phyloP scores from a whole-genome alignment of 106 monocot species.

The Apostasia shenzhenica region DNA sequence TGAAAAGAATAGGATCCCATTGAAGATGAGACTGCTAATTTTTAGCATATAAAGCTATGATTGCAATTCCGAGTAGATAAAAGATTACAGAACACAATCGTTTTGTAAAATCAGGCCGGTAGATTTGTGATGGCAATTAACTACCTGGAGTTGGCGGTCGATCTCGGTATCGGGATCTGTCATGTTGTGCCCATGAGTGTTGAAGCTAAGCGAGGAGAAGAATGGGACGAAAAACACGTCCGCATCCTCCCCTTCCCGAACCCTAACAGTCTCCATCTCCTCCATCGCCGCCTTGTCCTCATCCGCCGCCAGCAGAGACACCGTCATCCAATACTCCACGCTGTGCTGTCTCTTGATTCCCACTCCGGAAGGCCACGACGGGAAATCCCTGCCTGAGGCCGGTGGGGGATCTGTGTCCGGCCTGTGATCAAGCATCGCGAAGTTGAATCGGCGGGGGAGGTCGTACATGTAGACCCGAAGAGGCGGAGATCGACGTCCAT shows the following conservation, averaged over 20 bases:
- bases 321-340: slow-evolving; percentile 98
- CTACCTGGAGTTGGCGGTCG: slow-evolving; percentile 78
- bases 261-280: slow-evolving; percentile 63
- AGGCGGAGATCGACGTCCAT: slow-evolving; percentile 19
- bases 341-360: slow-evolving; percentile 92
- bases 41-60: too few species aligned
- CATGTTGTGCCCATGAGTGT: slow-evolving; percentile 85
- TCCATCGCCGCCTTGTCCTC: background rate
- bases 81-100: too few species aligned
- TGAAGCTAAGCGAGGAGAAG: slow-evolving; percentile 97
- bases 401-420: background rate
- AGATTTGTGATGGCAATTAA: background rate
- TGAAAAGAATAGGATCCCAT: too few species aligned
- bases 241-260: slow-evolving; percentile 46
- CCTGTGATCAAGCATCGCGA: slow-evolving; percentile 54
- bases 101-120: too few species aligned
- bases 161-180: slow-evolving; percentile 90
- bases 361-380: slow-evolving; percentile 44
- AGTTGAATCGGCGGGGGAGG: slow-evolving; percentile 78
- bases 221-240: slow-evolving; percentile 95
- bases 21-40: too few species aligned
- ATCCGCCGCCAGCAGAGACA: slow-evolving; percentile 34
- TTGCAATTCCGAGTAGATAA: too few species aligned
- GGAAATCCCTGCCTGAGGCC: slow-evolving; percentile 22
- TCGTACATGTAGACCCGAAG: slow-evolving; percentile 89